Percentiles rank a stretch among this genome's conserved stretches.
Evolutionary conservation across 2,329 filamentous ascomycete species (phyloP).

Genomic region (Fusarium camptoceras): DNA sequence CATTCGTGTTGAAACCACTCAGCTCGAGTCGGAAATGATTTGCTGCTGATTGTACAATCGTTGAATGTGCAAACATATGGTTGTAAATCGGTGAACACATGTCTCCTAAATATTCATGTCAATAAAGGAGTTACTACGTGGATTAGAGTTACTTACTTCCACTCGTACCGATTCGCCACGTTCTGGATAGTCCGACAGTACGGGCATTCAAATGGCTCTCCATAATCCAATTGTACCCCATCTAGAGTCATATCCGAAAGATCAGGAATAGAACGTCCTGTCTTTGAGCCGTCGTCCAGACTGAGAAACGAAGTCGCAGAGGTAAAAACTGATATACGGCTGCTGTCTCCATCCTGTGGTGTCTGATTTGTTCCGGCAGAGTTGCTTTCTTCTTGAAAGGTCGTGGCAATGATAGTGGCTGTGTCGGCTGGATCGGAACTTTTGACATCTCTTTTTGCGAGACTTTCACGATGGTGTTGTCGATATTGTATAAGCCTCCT

Average conservation of each 20-base stretch:
- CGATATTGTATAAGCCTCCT: not conserved
- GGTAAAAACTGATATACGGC: not conserved
- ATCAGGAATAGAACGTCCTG: fast-evolving
- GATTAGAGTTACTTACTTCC: not conserved
- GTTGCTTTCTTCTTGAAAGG: not conserved
- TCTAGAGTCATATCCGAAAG: not conserved
- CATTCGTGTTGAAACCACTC: not conserved
- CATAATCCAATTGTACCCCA: not conserved
- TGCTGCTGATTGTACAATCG: not conserved
- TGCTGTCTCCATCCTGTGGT: not conserved
- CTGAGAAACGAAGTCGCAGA: not conserved
- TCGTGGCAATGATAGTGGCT: not conserved
- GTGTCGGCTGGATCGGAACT: fast-evolving
- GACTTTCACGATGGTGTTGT: not conserved
- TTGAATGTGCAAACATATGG: not conserved
- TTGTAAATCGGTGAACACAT: not conserved
- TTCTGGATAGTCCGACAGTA: not conserved
- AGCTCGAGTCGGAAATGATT: fast-evolving
- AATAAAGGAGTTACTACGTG: fast-evolving
- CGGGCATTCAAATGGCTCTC: not conserved
- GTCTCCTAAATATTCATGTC: not conserved
- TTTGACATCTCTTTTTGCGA: not conserved
- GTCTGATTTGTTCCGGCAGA: fast-evolving
- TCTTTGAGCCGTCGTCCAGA: not conserved
- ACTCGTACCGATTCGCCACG: not conserved